Evolutionary conservation across 2,329 filamentous ascomycete genomes (phyloP), one percentile per base, ranked within the genome.

Genomic region (Diplodia scrobiculata): DNA sequence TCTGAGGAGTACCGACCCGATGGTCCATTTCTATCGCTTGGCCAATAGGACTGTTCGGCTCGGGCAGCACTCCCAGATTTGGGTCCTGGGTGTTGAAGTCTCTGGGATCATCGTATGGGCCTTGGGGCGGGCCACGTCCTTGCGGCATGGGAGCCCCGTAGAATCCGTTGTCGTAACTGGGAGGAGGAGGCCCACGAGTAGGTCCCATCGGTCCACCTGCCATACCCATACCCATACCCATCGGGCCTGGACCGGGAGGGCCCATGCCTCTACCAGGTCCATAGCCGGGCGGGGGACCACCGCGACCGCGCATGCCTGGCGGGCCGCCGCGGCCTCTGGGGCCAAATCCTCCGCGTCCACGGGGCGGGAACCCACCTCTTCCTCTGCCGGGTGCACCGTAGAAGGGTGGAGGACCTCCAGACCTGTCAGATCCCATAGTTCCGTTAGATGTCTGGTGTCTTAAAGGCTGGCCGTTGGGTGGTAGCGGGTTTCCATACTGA

Each of bases 1-100:
- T 50, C 62, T 32, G 68, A 54, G 74, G 74, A 47, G 74, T 73
- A 9, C 73, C 74, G 27, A 67, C 72, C 58, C 83, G 81, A 38
- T 89, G 87, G 74, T 93, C 89, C 91, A 96, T 93, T 75, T 95
- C 92, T 63, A 92, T 85, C 2, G 89, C 87, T 72, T 89, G 88
- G 10, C 87, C 87, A 13, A 87, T 80, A 14, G 77, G 73, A 45
- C 27, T 53, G 48, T 65, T 53, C 38, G 53, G 55, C 36, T 45
- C 59, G 65, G 65, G 51, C 70, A 69, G 63, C 69, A 70, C 4
- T 65, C 63, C 69, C 84, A 84, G 66, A 1, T 81, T 80, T 62
- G 77, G 75, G 9, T 78, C 77, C 55, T 77, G 77, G 67, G 69
- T 80, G 72, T 66, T 72, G 68, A 75, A 77, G 45, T 66, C 47